Conservation (phyloP, 2,329 filamentous ascomycete species). For the Fusarium anguioides region DNA sequence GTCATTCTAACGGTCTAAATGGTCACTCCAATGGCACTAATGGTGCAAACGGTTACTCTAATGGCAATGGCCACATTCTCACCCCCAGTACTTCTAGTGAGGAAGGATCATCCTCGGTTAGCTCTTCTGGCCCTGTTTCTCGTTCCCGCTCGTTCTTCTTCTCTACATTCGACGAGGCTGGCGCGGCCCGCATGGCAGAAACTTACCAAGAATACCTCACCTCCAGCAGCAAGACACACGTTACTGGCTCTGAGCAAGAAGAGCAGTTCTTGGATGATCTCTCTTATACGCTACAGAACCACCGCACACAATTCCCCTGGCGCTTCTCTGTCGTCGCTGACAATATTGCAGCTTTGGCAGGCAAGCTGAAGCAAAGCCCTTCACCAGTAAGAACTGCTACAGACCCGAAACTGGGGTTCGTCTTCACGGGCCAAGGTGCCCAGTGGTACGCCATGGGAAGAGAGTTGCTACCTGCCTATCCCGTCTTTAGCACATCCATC, state of each 20-base stretch:
- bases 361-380: not conserved
- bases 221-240: not conserved
- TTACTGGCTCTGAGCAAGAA: not conserved
- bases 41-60: too few species aligned
- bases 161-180: constrained; percentile 10
- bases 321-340: not conserved
- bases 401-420: constrained; percentile 6
- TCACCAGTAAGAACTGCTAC: not conserved
- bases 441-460: constrained; percentile 26
- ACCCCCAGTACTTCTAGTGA: not conserved
- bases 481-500: not conserved
- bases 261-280: constrained; percentile 3
- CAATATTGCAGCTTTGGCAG: not conserved
- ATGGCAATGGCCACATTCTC: too few species aligned
- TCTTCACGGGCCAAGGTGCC: constrained; percentile 32
- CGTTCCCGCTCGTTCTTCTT: not conserved
- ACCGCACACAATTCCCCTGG: constrained; percentile 9
- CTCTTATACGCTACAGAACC: constrained; percentile 4
- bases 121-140: not conserved
- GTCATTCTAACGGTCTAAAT: not conserved
- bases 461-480: constrained; percentile 7
- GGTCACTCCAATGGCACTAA: too few species aligned
- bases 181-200: not conserved
- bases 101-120: too few species aligned
- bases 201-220: not conserved